Evolutionary conservation across 2,329 filamentous ascomycete species (phyloP).

Genomic region (Cercospora nicotianae): DNA sequence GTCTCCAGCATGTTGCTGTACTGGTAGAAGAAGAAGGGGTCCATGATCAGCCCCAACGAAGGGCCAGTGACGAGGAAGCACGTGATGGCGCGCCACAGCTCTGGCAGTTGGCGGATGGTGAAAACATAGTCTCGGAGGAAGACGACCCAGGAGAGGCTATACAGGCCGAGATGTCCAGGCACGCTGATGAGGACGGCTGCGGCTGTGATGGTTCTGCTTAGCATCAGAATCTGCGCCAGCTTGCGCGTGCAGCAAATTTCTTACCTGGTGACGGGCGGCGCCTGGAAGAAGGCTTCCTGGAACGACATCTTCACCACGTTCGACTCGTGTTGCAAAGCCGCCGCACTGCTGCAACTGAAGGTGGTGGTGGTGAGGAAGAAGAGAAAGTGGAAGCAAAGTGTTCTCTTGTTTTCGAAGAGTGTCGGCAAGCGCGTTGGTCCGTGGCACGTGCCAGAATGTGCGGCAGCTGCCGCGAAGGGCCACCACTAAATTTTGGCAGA

Average conservation of each 20-base stretch:
- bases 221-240: conserved; percentile 46
- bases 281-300: conserved; percentile 50
- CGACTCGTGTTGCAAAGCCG: background rate
- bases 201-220: conserved; percentile 66
- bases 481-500: conserved; percentile 4
- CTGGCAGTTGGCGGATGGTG: conserved; percentile 57
- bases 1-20: conserved; percentile 75
- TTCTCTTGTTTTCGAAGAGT: conserved; percentile 5
- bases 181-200: conserved; percentile 64
- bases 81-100: conserved; percentile 61
- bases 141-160: conserved; percentile 54
- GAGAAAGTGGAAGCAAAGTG: conserved; percentile 11
- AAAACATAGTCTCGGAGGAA: conserved; percentile 51
- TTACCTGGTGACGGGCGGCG: conserved; percentile 67
- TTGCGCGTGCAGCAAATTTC: conserved; percentile 24
- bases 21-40: conserved; percentile 76
- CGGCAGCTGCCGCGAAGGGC: background rate
- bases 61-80: conserved; percentile 60
- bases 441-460: background rate
- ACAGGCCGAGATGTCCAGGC: conserved; percentile 58
- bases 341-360: conserved; percentile 3
- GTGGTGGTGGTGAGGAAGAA: background rate
- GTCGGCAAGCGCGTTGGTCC: background rate
- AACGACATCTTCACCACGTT: conserved; percentile 24
- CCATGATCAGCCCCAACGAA: conserved; percentile 62